These are phyloP conservation scores for Orbilia oligospora DNA, from an alignment of 2,329 filamentous ascomycete species.

Conservation along the genomic window DNA sequence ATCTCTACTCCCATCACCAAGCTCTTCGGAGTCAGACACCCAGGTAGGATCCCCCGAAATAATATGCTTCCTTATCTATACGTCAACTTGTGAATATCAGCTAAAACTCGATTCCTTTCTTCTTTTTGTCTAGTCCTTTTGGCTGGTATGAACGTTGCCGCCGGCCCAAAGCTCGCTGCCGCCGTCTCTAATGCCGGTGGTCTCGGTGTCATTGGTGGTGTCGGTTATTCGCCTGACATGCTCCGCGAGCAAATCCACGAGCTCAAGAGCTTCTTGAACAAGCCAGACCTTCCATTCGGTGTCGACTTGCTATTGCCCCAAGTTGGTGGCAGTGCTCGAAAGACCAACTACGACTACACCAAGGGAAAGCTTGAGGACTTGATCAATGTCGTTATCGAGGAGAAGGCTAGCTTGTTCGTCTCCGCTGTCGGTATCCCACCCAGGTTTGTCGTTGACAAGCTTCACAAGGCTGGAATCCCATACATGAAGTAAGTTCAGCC, in stretches of 20 bases:
- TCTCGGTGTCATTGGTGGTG: constrained; percentile 94
- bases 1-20: constrained; percentile 94
- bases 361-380: constrained; percentile 97
- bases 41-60: constrained; percentile 66
- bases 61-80: too few species aligned
- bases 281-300: constrained; percentile 96
- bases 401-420: constrained; percentile 92
- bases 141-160: constrained; percentile 99
- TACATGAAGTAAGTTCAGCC: constrained; percentile 84
- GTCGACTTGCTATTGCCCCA: constrained; percentile 94
- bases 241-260: constrained; percentile 87
- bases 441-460: constrained; percentile 86
- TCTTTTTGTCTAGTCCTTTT: constrained; percentile 84
- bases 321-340: constrained; percentile 88
- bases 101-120: constrained; percentile 9
- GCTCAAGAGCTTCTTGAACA: constrained; percentile 86
- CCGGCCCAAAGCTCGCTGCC: constrained; percentile 93
- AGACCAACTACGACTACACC: constrained; percentile 93
- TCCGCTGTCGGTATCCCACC: constrained; percentile 96
- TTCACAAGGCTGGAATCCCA: constrained; percentile 87
- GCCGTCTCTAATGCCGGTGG: constrained; percentile 98
- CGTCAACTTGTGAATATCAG: neutral
- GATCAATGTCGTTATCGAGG: constrained; percentile 91
- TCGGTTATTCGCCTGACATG: constrained; percentile 98
- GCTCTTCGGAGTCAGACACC: constrained; percentile 98